These are phyloP conservation scores for Candida vartiovaarae DNA, from an alignment of 805 yeast species.

Conservation along the genomic window DNA sequence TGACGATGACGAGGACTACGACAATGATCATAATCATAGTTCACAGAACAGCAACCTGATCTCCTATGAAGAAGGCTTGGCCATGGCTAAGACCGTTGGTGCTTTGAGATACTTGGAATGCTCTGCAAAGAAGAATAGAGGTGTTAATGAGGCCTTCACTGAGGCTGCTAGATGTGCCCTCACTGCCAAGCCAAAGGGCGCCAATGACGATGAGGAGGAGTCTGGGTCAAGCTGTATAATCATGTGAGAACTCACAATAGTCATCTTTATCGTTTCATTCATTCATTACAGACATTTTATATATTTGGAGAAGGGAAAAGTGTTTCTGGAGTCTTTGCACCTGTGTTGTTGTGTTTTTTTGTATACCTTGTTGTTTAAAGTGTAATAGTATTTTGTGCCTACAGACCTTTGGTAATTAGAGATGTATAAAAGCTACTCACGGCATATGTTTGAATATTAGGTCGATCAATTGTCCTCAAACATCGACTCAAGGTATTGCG, in stretches of 20 bases:
- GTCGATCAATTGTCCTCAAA: constrained; percentile 27
- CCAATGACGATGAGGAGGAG: constrained; percentile 36
- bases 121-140: constrained; percentile 92
- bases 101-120: constrained; percentile 94
- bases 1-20: constrained; percentile 50
- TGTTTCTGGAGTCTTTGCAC: too few species aligned
- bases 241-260: constrained; percentile 25
- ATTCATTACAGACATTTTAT: too few species aligned
- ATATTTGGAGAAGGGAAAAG: too few species aligned
- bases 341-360: not conserved
- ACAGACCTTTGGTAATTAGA: too few species aligned
- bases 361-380: not conserved
- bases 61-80: constrained; percentile 87
- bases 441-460: too few species aligned
- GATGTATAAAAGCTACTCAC: too few species aligned
- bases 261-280: too few species aligned
- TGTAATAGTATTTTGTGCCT: not conserved
- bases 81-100: constrained; percentile 87
- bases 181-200: constrained; percentile 80
- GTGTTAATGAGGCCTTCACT: constrained; percentile 98
- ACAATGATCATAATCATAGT: constrained; percentile 27
- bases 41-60: constrained; percentile 46
- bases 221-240: constrained; percentile 30
- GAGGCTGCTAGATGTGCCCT: constrained; percentile 98
- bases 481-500: constrained; percentile 44